These are phyloP conservation scores for Pyrenophora teres DNA, from an alignment of 2,329 filamentous ascomycete species.

Conservation along the genomic window DNA sequence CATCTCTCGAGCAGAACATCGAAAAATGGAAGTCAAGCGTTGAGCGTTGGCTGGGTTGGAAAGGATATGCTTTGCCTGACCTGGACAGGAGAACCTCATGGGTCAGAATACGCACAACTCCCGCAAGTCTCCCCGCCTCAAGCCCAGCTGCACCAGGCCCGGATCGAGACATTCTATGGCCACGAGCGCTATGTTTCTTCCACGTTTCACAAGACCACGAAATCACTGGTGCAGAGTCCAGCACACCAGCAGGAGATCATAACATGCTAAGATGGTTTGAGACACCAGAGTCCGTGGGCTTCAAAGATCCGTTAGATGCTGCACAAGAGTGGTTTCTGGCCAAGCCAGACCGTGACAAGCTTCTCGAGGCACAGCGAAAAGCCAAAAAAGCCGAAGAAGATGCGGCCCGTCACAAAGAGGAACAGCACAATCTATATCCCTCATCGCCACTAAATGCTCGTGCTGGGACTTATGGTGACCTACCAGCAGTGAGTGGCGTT, in stretches of 20 bases:
- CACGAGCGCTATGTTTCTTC: conserved; percentile 41
- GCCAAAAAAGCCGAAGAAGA: conserved; percentile 55
- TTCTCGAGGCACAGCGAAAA: conserved; percentile 45
- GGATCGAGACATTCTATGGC: conserved; percentile 45
- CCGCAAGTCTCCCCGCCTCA: conserved; percentile 9
- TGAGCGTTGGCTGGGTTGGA: conserved; percentile 42
- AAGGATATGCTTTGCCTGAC: conserved; percentile 37
- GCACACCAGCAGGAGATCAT: conserved; percentile 1
- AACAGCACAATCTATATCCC: conserved; percentile 33
- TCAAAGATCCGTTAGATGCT: conserved; percentile 42
- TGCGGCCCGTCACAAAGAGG: conserved; percentile 44
- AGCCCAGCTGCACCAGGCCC: conserved; percentile 19
- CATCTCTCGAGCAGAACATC: conserved; percentile 35
- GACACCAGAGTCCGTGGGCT: conserved; percentile 34
- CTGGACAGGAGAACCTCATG: conserved; percentile 35
- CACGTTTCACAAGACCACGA: conserved; percentile 13
- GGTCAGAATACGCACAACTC: conserved; percentile 38
- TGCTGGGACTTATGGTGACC: conserved; percentile 40
- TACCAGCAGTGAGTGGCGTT: conserved; percentile 45
- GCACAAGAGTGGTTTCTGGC: conserved; percentile 46
- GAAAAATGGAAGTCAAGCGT: conserved; percentile 43
- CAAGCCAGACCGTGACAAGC: conserved; percentile 43
- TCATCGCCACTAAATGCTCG: conserved; percentile 47
- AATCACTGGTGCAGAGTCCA: background rate
- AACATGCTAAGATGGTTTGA: conserved; percentile 39